Base-by-base conservation (phyloP, 257 asterid genomes). In the Capsicum chinense region DNA sequence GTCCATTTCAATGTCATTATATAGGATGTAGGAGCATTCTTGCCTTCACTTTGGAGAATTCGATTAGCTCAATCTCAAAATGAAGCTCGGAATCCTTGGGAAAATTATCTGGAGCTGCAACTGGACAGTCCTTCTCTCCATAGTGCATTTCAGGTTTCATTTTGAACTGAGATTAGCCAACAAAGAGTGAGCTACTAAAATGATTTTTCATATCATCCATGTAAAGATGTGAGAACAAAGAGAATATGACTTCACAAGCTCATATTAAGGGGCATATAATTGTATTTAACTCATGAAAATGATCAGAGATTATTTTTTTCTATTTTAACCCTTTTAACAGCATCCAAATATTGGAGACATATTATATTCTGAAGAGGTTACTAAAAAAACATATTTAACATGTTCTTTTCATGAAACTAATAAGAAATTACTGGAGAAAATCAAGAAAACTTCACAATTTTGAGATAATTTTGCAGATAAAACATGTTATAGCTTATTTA, bases 61-160 rank as follows among this genome's bases (percentile, higher is more conserved):
- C 98, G 85, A 96, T 92, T 87, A 94, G 73, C 91, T 94, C 98
- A 69, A 69, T 69, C 79, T 69, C 79, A 42, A 69, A 69, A 69
- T 97, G 98, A 92, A 97, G 98, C 88, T 92, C 97, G 47, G 87
- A 90, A 85, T 95, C 97, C 93, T 93, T 97, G 47, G 98, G 99
- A 87, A 97, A 97, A 87, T 91, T 89, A 79, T 93, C 96, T 3
- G 93, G 79, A 80, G 86, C 94, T 62, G 93, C 83, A 86, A 93
- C 89, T 7, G 98, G 99, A 88, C 99, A 97, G 88, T 90, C 92
- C 83, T 89, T 92, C 87, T 97, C 99, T 19, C 94, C 97, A 57
- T 93, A 97, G 83, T 95, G 99, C 92, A 97, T 90, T 90, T 93
- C 99, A 10, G 97, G 95, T 88, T 95, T 95, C 90, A 97, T 88